These are phyloP conservation scores for Fraxinus americana DNA, from an alignment of 257 asterid genomes.

Conservation along the genomic window DNA sequence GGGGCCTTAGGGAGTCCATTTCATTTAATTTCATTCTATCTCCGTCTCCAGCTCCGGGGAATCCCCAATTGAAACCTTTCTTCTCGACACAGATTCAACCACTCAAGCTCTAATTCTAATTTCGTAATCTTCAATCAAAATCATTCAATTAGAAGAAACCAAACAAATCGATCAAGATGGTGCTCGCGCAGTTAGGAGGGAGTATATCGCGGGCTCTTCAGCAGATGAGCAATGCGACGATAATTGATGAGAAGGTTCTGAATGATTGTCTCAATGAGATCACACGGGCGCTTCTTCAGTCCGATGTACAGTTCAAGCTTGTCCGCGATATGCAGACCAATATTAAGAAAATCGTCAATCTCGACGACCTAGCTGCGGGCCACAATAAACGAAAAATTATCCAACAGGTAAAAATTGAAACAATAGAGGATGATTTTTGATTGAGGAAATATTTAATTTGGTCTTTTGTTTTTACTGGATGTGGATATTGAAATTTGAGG, in stretches of 20 bases:
- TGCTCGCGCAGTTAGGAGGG: slow-evolving; percentile 84
- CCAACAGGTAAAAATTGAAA: slow-evolving; percentile 54
- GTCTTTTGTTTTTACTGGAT: neutral
- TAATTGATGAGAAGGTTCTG: slow-evolving; percentile 81
- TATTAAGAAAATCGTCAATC: slow-evolving; percentile 80
- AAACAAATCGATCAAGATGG: slow-evolving; percentile 55
- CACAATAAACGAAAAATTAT: slow-evolving; percentile 83
- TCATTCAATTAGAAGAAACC: slow-evolving; percentile 14
- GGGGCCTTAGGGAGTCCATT: too few relatives aligned
- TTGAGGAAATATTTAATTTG: neutral
- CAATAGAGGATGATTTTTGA: neutral
- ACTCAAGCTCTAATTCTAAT: slow-evolving; percentile 23
- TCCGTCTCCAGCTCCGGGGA: neutral
- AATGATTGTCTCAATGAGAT: slow-evolving; percentile 90
- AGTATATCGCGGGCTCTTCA: slow-evolving; percentile 90
- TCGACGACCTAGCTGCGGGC: slow-evolving; percentile 91
- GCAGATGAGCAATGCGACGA: slow-evolving; percentile 96
- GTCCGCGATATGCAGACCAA: slow-evolving; percentile 79
- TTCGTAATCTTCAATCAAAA: neutral
- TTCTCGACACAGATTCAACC: neutral
- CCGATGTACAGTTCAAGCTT: slow-evolving; percentile 86
- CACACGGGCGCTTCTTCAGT: slow-evolving; percentile 82
- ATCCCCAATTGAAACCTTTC: neutral
- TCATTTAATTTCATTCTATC: too few relatives aligned
- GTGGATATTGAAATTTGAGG: neutral